A percentile compares a stretch with the other conserved stretches of the same genome.
Conservation (phyloP, 2,329 filamentous ascomycete genomes). For the Remersonia thermophila region DNA sequence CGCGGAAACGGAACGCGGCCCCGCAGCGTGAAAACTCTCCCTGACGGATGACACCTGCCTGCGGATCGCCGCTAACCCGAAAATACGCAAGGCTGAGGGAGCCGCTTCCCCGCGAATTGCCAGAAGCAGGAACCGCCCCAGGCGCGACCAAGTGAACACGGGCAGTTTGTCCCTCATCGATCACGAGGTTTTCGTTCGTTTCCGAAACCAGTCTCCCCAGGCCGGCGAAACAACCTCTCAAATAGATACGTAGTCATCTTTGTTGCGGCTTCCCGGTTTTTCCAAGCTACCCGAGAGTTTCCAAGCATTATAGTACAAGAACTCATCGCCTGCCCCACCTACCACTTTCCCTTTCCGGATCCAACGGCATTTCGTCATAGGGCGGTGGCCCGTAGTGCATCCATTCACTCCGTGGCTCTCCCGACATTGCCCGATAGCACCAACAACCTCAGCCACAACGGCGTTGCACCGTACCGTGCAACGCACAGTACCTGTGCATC, state of each 20-base stretch:
- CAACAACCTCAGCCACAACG: neutral
- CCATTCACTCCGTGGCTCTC: slow-evolving; percentile 3
- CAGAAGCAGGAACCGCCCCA: slow-evolving; percentile 3
- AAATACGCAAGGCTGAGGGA: slow-evolving; percentile 1
- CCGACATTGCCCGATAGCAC: slow-evolving; percentile 17
- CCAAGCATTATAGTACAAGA: neutral
- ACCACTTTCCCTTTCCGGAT: slow-evolving; percentile 11
- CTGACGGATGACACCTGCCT: slow-evolving; percentile 5
- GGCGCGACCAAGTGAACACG: too few species aligned
- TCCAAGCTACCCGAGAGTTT: neutral
- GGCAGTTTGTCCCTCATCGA: neutral
- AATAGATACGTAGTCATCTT: too few species aligned
- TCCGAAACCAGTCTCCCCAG: neutral
- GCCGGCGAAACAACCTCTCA: neutral
- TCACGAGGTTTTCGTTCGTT: neutral
- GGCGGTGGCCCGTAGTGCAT: slow-evolving; percentile 6
- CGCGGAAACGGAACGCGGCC: slow-evolving; percentile 5
- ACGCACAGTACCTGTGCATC: neutral
- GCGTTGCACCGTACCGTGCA: neutral
- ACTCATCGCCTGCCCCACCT: neutral
- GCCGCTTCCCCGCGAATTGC: slow-evolving; percentile 8
- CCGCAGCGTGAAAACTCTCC: slow-evolving; percentile 15
- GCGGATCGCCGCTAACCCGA: slow-evolving; percentile 10
- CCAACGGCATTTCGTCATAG: slow-evolving; percentile 16
- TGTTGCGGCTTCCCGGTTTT: too few species aligned